Percentiles rank a stretch among this genome's conserved stretches.
phyloP scores from a whole-genome alignment of 345 rosid genomes.

The Anacardium occidentale region DNA sequence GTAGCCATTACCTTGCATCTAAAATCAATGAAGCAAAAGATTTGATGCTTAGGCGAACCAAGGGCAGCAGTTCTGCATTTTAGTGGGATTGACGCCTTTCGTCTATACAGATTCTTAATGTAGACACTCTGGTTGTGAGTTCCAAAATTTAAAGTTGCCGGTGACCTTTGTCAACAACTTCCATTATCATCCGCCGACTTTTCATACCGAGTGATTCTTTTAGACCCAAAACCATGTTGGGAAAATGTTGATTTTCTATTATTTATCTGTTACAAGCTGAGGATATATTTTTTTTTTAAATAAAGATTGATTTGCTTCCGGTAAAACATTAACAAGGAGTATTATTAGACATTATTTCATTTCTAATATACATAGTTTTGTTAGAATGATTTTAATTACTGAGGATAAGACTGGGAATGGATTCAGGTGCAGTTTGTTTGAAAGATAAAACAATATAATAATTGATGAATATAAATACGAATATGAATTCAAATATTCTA shows the following conservation, averaged over 20 bases:
- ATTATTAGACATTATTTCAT: too few species aligned
- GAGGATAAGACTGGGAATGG: too few species aligned
- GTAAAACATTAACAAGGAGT: too few species aligned
- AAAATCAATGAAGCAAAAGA: constrained; percentile 55
- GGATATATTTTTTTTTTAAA: too few species aligned
- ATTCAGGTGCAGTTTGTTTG: too few species aligned
- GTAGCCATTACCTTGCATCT: constrained; percentile 53
- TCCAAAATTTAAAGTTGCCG: background rate
- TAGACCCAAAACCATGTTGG: background rate
- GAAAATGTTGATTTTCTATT: background rate
- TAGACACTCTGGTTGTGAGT: background rate
- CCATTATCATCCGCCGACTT: background rate
- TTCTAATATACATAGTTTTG: too few species aligned
- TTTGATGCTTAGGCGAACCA: constrained; percentile 38
- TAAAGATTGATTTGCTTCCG: too few species aligned
- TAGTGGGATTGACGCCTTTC: constrained; percentile 11
- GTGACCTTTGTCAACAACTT: too few species aligned
- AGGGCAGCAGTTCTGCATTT: constrained; percentile 41
- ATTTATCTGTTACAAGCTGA: background rate
- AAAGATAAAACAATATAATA: too few species aligned
- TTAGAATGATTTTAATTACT: too few species aligned
- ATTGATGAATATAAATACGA: too few species aligned
- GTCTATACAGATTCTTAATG: background rate
- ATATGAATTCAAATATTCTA: too few species aligned
- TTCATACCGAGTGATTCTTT: background rate